Evolutionary conservation across 2,329 filamentous ascomycete genomes (phyloP).

Genomic region (Volutella citrinella): DNA sequence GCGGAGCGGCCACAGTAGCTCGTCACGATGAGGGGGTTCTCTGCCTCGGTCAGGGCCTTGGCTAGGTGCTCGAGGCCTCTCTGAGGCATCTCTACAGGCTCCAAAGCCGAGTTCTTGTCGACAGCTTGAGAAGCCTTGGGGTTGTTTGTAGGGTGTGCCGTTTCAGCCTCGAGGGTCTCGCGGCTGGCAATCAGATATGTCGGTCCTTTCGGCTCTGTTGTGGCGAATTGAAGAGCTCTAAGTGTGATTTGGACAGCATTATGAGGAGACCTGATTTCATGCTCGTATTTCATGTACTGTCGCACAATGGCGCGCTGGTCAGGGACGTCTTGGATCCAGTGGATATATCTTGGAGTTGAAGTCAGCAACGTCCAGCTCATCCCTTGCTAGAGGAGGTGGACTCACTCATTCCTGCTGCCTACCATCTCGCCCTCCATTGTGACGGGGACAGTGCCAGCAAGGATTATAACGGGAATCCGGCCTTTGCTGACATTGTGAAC

Average conservation of each 20-base stretch:
- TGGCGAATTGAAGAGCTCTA: slow-evolving; percentile 19
- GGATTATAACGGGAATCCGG: slow-evolving; percentile 34
- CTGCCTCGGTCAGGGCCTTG: background rate
- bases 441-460: slow-evolving; percentile 42
- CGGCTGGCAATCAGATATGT: slow-evolving; percentile 25
- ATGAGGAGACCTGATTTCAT: slow-evolving; percentile 8
- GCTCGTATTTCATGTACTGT: slow-evolving; percentile 11
- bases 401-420: slow-evolving; percentile 13
- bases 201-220: slow-evolving; percentile 23
- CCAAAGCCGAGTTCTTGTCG: background rate
- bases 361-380: no score
- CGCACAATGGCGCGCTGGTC: slow-evolving; percentile 14
- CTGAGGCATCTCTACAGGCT: background rate
- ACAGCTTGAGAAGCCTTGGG: background rate
- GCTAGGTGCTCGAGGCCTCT: slow-evolving; percentile 5
- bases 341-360: slow-evolving; percentile 13
- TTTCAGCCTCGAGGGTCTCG: slow-evolving; percentile 22
- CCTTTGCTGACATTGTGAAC: slow-evolving; percentile 27
- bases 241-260: slow-evolving; percentile 12
- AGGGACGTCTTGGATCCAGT: slow-evolving; percentile 16
- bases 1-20: slow-evolving; percentile 10
- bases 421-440: slow-evolving; percentile 33
- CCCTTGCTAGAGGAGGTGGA: no score
- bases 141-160: slow-evolving; percentile 4
- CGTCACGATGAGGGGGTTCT: slow-evolving; percentile 9